Evolutionary conservation across 257 asterid genomes (phyloP), one percentile per base, ranked within the genome.

Genomic region (Rubia yunnanensis): DNA sequence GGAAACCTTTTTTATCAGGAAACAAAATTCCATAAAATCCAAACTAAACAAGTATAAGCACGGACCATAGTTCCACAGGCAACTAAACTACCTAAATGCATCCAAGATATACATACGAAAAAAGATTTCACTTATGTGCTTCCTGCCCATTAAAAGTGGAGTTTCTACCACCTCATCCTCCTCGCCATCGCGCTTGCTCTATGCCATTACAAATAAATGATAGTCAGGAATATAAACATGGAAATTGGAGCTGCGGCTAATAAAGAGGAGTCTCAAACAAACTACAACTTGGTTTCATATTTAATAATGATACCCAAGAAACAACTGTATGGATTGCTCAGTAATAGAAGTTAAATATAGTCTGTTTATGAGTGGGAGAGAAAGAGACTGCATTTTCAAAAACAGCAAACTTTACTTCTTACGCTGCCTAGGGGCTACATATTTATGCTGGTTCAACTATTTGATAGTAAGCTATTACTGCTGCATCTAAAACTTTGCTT

Each of bases 81-180:
- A 35, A 14, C 64, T 63, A 74, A 69, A n/a, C n/a, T n/a, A n/a
- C n/a, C n/a, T n/a, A n/a, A n/a, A n/a, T n/a, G n/a, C n/a, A n/a
- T n/a, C n/a, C n/a, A n/a, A n/a, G n/a, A n/a, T n/a, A 13, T 70
- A 74, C 77, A 79, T 63, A 22, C 54, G 9, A 61, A 35, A 32
- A 3, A 48, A 44, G 20, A n/a, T n/a, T n/a, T n/a, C n/a, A 59
- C 14, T 82, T 81, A 84, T 56, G 74, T 63, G 80, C 79, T 72
- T 73, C 74, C 85, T 75, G 60, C 70, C 79, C 5, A 64, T 56
- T 73, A 86, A 39, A 53, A 74, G 78, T 62, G 82, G 83, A 70
- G 84, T 75, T n/a, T 81, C 78, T 30, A 79, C 68, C 67, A 49
- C 86, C 44, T 77, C 87, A 13, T 75, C 23, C 69, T 82, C 81